These are phyloP conservation scores for Aspergillus pseudoterreus DNA, from an alignment of 2,329 filamentous ascomycete genomes.

Conservation along the genomic window DNA sequence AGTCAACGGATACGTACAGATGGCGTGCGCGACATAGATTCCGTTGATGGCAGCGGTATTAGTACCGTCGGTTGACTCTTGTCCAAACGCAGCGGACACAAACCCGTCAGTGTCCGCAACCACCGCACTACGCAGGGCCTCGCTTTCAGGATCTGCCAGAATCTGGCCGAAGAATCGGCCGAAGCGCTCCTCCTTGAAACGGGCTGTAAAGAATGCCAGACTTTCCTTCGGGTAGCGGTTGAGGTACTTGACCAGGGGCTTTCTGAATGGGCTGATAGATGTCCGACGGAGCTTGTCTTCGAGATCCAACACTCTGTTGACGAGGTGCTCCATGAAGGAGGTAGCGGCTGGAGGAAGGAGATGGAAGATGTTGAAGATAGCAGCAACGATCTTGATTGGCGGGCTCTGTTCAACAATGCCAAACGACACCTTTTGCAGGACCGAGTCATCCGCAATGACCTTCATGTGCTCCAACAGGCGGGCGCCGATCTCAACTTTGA, in stretches of 20 bases:
- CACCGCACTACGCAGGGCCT: conserved; percentile 69
- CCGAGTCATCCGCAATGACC: conserved; percentile 74
- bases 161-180: conserved; percentile 90
- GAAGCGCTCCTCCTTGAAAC: conserved; percentile 78
- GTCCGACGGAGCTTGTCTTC: conserved; percentile 83
- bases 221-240: conserved; percentile 89
- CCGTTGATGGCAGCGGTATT: conserved; percentile 82
- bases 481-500: conserved; percentile 96
- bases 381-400: conserved; percentile 90
- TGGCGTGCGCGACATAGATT: conserved; percentile 77
- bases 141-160: conserved; percentile 70
- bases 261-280: conserved; percentile 84
- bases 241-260: conserved; percentile 86
- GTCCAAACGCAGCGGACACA: conserved; percentile 60
- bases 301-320: conserved; percentile 84
- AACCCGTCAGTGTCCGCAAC: conserved; percentile 70
- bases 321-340: conserved; percentile 83
- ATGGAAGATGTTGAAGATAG: conserved; percentile 95
- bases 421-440: conserved; percentile 87
- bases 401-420: conserved; percentile 88
- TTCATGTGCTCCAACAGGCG: conserved; percentile 93
- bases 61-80: conserved; percentile 62
- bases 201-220: conserved; percentile 73
- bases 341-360: conserved; percentile 87
- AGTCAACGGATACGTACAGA: conserved; percentile 64